phyloP scores from a whole-genome alignment of 805 yeast species.

The Sugiyamaella smithiae region DNA sequence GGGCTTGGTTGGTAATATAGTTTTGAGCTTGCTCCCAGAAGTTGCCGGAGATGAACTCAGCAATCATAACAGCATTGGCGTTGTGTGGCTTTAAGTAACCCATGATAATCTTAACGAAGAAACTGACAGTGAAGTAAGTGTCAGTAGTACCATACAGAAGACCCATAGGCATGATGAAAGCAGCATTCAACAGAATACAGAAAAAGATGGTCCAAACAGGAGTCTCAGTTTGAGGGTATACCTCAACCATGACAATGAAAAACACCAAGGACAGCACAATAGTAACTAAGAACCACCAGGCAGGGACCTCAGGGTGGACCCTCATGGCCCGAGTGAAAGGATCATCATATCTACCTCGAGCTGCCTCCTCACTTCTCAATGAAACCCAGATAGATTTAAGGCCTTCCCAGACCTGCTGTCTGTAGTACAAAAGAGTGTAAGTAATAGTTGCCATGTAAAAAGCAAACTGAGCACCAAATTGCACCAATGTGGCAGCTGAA shows the following conservation, averaged over 20 bases:
- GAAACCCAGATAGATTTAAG: conserved; percentile 26
- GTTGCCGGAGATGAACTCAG: conserved; percentile 53
- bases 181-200: conserved; percentile 50
- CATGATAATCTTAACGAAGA: conserved; percentile 58
- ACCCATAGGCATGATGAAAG: conserved; percentile 61
- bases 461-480: conserved; percentile 58
- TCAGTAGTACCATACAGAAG: conserved; percentile 62
- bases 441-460: conserved; percentile 34
- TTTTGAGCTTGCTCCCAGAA: conserved; percentile 60
- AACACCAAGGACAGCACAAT: conserved; percentile 41
- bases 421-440: conserved; percentile 9
- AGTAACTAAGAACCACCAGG: conserved; percentile 62
- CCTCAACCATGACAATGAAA: conserved; percentile 22
- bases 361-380: conserved; percentile 5
- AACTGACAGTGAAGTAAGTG: conserved; percentile 54
- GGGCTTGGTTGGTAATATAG: conserved; percentile 55
- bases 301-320: conserved; percentile 64
- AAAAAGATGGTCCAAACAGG: conserved; percentile 56
- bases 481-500: conserved; percentile 44
- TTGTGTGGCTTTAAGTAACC: conserved; percentile 65
- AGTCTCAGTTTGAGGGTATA: conserved; percentile 26
- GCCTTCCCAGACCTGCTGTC: conserved; percentile 7
- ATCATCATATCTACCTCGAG: conserved; percentile 13
- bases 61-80: conserved; percentile 55
- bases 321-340: conserved; percentile 23